Conservation (phyloP, 441 rosid species). For the Breynia disticha region DNA sequence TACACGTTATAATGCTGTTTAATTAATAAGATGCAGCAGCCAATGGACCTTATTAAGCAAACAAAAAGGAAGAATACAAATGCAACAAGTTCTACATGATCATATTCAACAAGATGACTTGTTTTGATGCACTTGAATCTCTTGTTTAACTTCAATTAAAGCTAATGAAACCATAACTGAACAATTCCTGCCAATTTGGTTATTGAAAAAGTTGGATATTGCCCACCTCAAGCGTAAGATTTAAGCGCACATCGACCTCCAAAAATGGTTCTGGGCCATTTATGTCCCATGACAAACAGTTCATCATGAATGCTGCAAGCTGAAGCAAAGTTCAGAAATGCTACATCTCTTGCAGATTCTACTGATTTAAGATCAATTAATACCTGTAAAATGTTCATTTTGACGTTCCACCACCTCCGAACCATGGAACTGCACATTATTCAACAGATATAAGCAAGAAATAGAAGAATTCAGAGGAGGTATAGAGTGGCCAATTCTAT, state of each 20-base stretch:
- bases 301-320: slow-evolving; percentile 52
- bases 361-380: slow-evolving; percentile 5
- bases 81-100: not conserved
- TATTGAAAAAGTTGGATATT: not conserved
- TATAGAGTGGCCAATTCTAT: not conserved
- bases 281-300: slow-evolving; percentile 61
- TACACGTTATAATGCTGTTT: slow-evolving; percentile 5
- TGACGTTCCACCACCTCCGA: slow-evolving; percentile 59
- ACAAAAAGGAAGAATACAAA: not conserved
- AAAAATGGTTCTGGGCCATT: slow-evolving; percentile 45
- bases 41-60: not conserved
- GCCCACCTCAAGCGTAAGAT: slow-evolving; percentile 61
- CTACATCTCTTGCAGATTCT: not conserved
- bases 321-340: slow-evolving; percentile 9
- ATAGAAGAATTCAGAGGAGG: slow-evolving; percentile 1
- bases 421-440: slow-evolving; percentile 54
- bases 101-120: too few relatives aligned
- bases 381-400: slow-evolving; percentile 68
- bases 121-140: too few relatives aligned
- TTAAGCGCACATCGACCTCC: slow-evolving; percentile 63
- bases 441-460: slow-evolving; percentile 3
- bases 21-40: not conserved
- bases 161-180: too few relatives aligned
- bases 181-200: too few relatives aligned
- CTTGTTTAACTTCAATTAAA: too few relatives aligned